A percentile compares a stretch with the other conserved stretches of the same genome.
phyloP scores from a whole-genome alignment of 2,329 filamentous ascomycete genomes.

The Ustulina deusta region DNA sequence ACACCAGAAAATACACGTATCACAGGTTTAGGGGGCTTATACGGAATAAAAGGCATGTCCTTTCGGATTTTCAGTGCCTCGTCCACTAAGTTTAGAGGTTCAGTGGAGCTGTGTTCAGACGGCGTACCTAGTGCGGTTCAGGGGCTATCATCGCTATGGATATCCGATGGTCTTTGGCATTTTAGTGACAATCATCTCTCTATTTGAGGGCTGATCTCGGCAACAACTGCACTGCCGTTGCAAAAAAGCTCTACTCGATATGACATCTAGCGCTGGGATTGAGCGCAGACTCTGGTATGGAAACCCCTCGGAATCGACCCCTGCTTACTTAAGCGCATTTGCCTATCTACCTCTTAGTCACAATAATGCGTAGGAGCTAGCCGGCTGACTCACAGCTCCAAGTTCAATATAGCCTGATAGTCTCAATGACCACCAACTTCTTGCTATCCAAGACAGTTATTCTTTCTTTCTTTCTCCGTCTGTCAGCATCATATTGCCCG shows the following conservation, averaged over 20 bases:
- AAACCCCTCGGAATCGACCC: neutral
- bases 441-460: neutral
- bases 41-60: neutral
- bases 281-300: neutral
- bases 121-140: constrained; percentile 7
- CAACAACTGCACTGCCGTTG: neutral
- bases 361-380: neutral
- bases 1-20: neutral
- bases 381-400: constrained; percentile 31
- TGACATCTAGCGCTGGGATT: neutral
- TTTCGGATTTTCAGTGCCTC: neutral
- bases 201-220: neutral
- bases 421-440: neutral
- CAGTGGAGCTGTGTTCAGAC: constrained; percentile 2
- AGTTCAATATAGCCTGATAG: neutral
- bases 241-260: neutral
- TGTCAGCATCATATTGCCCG: neutral
- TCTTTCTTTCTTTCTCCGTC: neutral
- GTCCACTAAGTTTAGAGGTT: neutral
- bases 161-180: neutral
- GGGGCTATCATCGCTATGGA: neutral
- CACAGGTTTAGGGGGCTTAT: neutral
- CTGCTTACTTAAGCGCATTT: constrained; percentile 1
- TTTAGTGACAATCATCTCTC: neutral
- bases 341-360: too few species aligned